Conservation (phyloP, 805 yeast species). For the Wickerhamiella nectarea region DNA sequence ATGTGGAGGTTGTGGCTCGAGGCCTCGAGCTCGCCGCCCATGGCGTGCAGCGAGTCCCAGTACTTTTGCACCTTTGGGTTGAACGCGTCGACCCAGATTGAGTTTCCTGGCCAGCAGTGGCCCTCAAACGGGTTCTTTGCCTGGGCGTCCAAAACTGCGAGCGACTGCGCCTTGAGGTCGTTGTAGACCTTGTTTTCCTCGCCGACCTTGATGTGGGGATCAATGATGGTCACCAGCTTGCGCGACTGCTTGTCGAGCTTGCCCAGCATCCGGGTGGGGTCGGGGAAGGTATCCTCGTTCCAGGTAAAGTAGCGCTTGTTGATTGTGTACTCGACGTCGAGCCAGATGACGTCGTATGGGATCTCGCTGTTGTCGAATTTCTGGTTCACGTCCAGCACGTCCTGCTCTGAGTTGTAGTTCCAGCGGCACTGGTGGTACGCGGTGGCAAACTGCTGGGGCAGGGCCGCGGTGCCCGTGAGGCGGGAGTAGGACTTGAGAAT, state of each 20-base stretch:
- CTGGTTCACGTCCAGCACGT: slow-evolving; percentile 57
- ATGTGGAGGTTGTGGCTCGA: slow-evolving; percentile 53
- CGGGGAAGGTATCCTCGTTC: slow-evolving; percentile 60
- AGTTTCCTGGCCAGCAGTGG: slow-evolving; percentile 97
- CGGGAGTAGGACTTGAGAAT: slow-evolving; percentile 49
- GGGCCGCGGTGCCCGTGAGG: slow-evolving; percentile 55
- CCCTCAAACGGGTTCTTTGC: slow-evolving; percentile 48
- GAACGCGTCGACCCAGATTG: slow-evolving; percentile 83
- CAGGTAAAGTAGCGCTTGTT: slow-evolving; percentile 83
- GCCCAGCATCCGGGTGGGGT: slow-evolving; percentile 54
- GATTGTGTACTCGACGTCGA: slow-evolving; percentile 86
- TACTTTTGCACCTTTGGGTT: slow-evolving; percentile 44
- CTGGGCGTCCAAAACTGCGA: slow-evolving; percentile 35
- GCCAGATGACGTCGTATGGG: slow-evolving; percentile 89
- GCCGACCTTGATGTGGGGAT: slow-evolving; percentile 69
- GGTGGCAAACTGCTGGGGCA: slow-evolving; percentile 67
- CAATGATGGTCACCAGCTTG: slow-evolving; percentile 71
- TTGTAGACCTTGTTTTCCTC: slow-evolving; percentile 51
- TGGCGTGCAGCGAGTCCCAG: slow-evolving; percentile 41
- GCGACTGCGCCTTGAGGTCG: slow-evolving; percentile 29
- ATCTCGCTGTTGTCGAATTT: slow-evolving; percentile 60
- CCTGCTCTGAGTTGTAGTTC: slow-evolving; percentile 85
- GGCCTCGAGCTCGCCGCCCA: slow-evolving; percentile 35
- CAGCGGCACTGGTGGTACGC: slow-evolving; percentile 97
- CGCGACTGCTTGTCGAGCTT: slow-evolving; percentile 60